Conservation (phyloP, 768 basidiomycete species). For the Ramaria sp. region DNA sequence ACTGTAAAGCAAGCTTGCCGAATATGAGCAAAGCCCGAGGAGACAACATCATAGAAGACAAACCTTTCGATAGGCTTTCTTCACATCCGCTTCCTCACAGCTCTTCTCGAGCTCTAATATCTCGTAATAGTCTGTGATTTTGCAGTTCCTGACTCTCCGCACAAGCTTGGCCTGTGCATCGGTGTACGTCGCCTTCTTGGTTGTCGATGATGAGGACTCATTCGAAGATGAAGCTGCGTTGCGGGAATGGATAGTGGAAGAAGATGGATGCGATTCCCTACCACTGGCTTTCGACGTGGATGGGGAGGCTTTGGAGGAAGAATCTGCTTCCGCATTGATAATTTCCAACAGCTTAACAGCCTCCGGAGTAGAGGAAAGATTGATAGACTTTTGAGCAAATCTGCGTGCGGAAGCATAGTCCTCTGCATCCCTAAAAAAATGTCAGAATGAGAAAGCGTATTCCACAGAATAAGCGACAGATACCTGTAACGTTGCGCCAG, state of each 20-base stretch:
- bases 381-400: slow-evolving; percentile 81
- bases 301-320: slow-evolving; percentile 28
- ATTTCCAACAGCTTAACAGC: slow-evolving; percentile 55
- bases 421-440: slow-evolving; percentile 31
- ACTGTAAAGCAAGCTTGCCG: slow-evolving; percentile 67
- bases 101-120: slow-evolving; percentile 71
- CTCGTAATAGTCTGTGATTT: slow-evolving; percentile 86
- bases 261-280: slow-evolving; percentile 58
- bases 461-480: background rate
- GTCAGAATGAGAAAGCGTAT: background rate
- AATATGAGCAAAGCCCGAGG: background rate
- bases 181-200: slow-evolving; percentile 79
- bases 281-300: slow-evolving; percentile 28
- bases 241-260: slow-evolving; percentile 61
- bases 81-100: slow-evolving; percentile 76
- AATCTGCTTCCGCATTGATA: slow-evolving; percentile 41
- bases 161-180: slow-evolving; percentile 75
- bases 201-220: slow-evolving; percentile 15
- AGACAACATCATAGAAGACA: background rate
- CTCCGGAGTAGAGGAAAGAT: slow-evolving; percentile 70
- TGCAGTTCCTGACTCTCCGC: slow-evolving; percentile 76
- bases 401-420: slow-evolving; percentile 74
- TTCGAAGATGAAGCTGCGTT: background rate
- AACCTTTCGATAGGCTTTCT: slow-evolving; percentile 96
- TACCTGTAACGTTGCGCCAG: slow-evolving; percentile 8